Base-by-base conservation (phyloP, 75 land plant species). In the Cryptomeria japonica region DNA sequence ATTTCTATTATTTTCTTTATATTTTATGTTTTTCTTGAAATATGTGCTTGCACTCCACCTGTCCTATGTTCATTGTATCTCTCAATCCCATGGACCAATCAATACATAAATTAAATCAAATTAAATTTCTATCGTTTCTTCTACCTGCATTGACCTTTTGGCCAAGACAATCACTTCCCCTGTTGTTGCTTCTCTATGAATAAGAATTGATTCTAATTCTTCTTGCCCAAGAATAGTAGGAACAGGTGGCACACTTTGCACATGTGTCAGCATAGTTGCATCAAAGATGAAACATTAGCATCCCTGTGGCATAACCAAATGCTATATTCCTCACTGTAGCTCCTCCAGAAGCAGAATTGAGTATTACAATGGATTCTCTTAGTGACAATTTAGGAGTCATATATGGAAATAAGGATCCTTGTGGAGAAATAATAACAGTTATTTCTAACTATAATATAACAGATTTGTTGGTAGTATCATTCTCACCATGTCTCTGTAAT, bases 201-300 rank as follows among this genome's bases (percentile, higher is more conserved):
- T 32, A 42, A 77, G 36, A 73, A 86, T 80, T 37, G 41, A 49
- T 46, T 91, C 89, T 9, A 83, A 37, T 31, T 90, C 90, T 34
- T 85, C 90, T 53, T 92, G 93, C 4, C 85, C 84, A 25, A 75
- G 77, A 47, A 55, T 68, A 58, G 58, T 28, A 44, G 88, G 73
- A 61, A 85, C 78, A 72, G 84, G 51, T 10, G 91, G 47, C 5
- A 79, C 86, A 31, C 86, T 86, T 18, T 84, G 46, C 28, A 79
- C 75, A 84, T 87, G 90, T 83, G 90, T 91, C 93, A 89, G 7
- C 10, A 18, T 16, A n/a, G 39, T 41, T 79, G 28, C 47, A 84
- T 61, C 19, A 86, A 77, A 15, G 92, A 56, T 42, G 86, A n/a
- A n/a, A 75, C 1, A 83, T 79, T 15, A 39, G 87, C 14, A 72